Evolutionary conservation across 129 eudicot genomes (phyloP), one percentile per base, ranked within the genome.

Genomic region (Flaveria sonorensis): DNA sequence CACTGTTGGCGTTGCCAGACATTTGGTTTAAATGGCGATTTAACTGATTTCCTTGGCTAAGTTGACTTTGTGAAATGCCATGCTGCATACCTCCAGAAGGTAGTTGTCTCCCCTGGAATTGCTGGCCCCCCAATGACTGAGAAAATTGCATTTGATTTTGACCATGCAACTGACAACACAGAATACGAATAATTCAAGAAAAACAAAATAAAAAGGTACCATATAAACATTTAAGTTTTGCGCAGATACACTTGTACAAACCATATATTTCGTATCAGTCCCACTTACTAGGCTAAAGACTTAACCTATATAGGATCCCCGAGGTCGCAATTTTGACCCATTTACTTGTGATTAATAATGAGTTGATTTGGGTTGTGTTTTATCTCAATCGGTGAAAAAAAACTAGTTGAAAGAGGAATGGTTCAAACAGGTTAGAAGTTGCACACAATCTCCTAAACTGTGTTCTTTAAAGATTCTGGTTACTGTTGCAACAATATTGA

Each of bases 21-120:
- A 91, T 89, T 81, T 95, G 99, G 82, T 88, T 92, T 23, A 95
- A 77, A 53, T 93, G 99, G 20, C 97, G 99, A 85, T 84, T 86
- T 73, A 95, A 80, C 82, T 95, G 97, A 68, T 83, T 91, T 79
- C 92, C 96, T 85, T 91, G 99, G 83, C 53, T 91, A 14, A 95
- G 88, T 83, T 90, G 97, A 81, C 83, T 83, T 85, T 89, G 96
- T 56, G 91, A 89, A 71, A 95, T 82, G 56, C 89, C 91, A 63
- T 88, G 91, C 77, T 91, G 96, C 73, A 94, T 89, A 62, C 87
- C 86, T 67, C 90, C 96, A 85, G 94, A 72, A 18, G 96, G 69
- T 43, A 91, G 83, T 71, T 95, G 97, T 75, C 99, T 86, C 43
- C 87, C 82, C 85, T 89, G 99, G 68, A 86, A 87, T 84, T 95